Base-by-base conservation (phyloP, 2,329 filamentous ascomycete species). In the Madurella fahalii region DNA sequence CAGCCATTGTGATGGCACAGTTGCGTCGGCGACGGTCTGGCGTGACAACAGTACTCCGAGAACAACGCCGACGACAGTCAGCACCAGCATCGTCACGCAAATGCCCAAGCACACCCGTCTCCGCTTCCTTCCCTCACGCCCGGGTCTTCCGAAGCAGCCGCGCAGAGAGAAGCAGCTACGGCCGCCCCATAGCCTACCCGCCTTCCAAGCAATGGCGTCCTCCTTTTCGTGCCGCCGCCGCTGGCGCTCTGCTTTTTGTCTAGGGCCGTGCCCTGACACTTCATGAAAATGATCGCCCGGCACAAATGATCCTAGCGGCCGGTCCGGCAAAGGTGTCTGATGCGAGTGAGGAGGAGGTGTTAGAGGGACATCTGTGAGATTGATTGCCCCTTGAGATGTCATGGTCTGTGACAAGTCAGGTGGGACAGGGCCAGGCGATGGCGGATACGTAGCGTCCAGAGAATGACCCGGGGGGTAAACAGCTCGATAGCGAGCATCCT, bases 111-210 rank as follows among this genome's bases (percentile, higher is more conserved):
- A 87, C 52, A 85, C 74, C 16, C 86, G 76, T 56, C 85, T 78
- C 64, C 77, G 77, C 63, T 83, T 80, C 54, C 85, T 79, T 2
- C 82, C 84, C 63, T 88, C 85, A 1, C 80, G 78, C 1, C 84
- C 84, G 2, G 73, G 72, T 17, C 83, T 77, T 1, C 86, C 85
- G 65, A 84, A 85, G 67, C 84, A 88, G 2, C 85, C 84, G n/a
- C 73, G 77, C 15, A 77, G 73, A 0, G 83, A 78, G 37, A 89
- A 74, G 57, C 81, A 87, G 9, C 80, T 81, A 46, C 85, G 78
- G 2, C 85, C 85, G 63, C 81, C 80, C 84, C 85, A 89, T 41
- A 82, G 75, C 3, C 82, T 79, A 2, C 84, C 84, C 1, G 76
- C 67, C 58, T 78, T 82, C 47, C 74, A 77, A 1, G 80, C 83